Percentiles rank a stretch among this genome's conserved stretches.
Conservation (phyloP, 2,329 filamentous ascomycete species). For the Tolypocladium tundrense region DNA sequence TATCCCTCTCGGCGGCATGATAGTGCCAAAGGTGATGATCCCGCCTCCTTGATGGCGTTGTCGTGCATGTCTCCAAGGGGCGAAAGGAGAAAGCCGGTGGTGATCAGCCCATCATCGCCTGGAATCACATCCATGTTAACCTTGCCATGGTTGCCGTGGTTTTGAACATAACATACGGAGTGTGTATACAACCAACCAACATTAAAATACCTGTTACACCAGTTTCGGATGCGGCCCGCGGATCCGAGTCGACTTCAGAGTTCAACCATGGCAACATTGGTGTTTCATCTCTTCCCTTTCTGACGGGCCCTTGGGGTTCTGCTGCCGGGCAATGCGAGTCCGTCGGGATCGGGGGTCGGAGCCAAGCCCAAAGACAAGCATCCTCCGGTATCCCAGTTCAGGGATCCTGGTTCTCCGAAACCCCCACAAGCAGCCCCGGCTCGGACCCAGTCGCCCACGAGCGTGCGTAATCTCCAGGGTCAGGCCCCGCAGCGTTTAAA, state of each 20-base stretch:
- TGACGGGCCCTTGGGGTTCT: not conserved
- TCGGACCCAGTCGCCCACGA: not conserved
- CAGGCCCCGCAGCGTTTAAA: not conserved
- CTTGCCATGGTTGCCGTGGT: not conserved
- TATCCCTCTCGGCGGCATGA: not conserved
- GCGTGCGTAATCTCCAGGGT: not conserved
- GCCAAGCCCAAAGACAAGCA: conserved; percentile 2
- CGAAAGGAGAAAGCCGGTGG: not conserved
- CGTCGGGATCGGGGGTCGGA: not conserved
- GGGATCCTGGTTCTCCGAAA: not conserved
- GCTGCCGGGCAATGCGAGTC: not conserved
- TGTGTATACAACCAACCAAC: too few relatives aligned
- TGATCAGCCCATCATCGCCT: not conserved
- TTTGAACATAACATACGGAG: not conserved
- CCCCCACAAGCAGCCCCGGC: not conserved
- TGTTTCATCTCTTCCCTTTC: not conserved
- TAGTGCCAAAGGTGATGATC: not conserved
- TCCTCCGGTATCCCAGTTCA: not conserved
- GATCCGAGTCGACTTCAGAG: not conserved
- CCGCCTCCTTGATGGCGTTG: not conserved
- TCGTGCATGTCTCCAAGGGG: not conserved
- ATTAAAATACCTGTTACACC: not conserved
- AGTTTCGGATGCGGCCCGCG: not conserved
- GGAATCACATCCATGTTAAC: not conserved
- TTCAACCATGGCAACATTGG: not conserved